These are phyloP conservation scores for Ottelia alismoides DNA, from an alignment of 106 monocot genomes.

Conservation along the genomic window DNA sequence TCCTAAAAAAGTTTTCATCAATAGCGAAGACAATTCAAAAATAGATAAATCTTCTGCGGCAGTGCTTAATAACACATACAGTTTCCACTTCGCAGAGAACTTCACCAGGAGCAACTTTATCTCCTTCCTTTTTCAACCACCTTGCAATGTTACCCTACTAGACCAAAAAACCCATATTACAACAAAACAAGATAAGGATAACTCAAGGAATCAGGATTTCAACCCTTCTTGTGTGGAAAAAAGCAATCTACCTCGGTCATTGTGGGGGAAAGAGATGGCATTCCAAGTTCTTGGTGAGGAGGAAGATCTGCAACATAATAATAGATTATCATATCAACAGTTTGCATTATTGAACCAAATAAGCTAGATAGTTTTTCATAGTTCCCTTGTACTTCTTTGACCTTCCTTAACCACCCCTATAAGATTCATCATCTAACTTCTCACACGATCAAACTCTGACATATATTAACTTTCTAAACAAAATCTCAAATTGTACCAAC, in stretches of 20 bases:
- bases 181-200: not conserved
- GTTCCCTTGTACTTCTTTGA: too few relatives aligned
- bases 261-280: slow-evolving; percentile 99
- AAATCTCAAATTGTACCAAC: too few relatives aligned
- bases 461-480: too few relatives aligned
- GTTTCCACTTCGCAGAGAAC: slow-evolving; percentile 99
- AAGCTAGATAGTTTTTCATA: too few relatives aligned
- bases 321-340: too few relatives aligned
- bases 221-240: too few relatives aligned
- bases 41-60: not conserved
- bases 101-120: slow-evolving; percentile 93
- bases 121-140: slow-evolving; percentile 99
- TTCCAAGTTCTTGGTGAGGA: slow-evolving; percentile 85
- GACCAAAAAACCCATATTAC: too few relatives aligned
- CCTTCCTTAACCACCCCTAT: too few relatives aligned
- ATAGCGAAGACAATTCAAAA: not conserved
- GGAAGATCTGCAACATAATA: slow-evolving; percentile 83
- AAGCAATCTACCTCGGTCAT: slow-evolving; percentile 83
- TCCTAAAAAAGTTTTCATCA: slow-evolving; percentile 34
- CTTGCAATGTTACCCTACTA: slow-evolving; percentile 84
- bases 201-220: not conserved
- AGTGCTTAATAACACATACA: slow-evolving; percentile 11
- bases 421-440: too few relatives aligned
- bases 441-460: too few relatives aligned
- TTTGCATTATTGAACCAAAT: too few relatives aligned